These are phyloP conservation scores for Amauroascus verrucosus DNA, from an alignment of 2,329 filamentous ascomycete genomes.

Conservation along the genomic window DNA sequence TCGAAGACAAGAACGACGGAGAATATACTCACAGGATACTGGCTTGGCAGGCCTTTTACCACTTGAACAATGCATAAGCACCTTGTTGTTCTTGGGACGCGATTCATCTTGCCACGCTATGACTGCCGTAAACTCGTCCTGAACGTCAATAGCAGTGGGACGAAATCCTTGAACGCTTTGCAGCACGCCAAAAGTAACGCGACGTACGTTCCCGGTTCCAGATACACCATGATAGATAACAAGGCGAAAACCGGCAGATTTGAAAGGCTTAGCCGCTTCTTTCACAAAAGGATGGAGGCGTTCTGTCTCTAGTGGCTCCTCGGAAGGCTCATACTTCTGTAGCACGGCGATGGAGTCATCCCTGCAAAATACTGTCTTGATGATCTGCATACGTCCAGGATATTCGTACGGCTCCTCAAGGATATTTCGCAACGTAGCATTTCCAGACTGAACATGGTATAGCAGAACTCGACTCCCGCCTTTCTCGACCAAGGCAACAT, in stretches of 20 bases:
- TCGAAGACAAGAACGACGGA: no score
- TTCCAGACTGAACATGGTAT: slow-evolving; percentile 19
- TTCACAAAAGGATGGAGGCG: slow-evolving; percentile 25
- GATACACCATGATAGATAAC: slow-evolving; percentile 19
- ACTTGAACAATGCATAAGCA: slow-evolving; percentile 4
- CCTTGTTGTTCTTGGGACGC: background rate
- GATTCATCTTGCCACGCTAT: slow-evolving; percentile 16
- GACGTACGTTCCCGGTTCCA: background rate
- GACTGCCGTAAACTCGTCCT: background rate
- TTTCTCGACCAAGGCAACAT: slow-evolving; percentile 25
- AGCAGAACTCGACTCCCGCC: slow-evolving; percentile 24
- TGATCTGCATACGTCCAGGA: slow-evolving; percentile 24
- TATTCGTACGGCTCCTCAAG: slow-evolving; percentile 21
- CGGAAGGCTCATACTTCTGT: slow-evolving; percentile 24
- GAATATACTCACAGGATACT: slow-evolving; percentile 6
- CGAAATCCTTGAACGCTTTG: slow-evolving; percentile 1
- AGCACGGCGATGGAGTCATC: slow-evolving; percentile 24
- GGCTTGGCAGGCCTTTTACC: background rate
- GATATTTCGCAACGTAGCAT: slow-evolving; percentile 14
- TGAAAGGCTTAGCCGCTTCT: slow-evolving; percentile 22
- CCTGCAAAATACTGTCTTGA: slow-evolving; percentile 24
- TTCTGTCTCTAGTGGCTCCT: slow-evolving; percentile 13
- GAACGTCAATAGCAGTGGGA: slow-evolving; percentile 13
- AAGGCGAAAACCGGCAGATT: slow-evolving; percentile 22
- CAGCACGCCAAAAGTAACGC: slow-evolving; percentile 12